Conservation (phyloP, 768 basidiomycete genomes). For the Inosperma sp. region DNA sequence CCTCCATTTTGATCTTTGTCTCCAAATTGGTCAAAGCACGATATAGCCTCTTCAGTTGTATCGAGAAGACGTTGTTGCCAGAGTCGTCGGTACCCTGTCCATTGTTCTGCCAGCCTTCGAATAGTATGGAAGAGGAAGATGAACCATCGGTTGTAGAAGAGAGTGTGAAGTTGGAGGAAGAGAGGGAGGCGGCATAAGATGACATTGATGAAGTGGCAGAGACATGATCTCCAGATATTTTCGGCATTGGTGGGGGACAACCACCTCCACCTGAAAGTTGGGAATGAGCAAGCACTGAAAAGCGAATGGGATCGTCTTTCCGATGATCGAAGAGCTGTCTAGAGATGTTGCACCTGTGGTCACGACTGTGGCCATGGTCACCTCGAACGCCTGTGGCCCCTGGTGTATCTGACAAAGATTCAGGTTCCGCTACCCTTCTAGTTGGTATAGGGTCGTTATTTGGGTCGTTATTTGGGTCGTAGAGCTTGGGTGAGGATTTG, state of each 20-base stretch:
- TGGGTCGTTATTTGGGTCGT: constrained; percentile 70
- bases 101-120: constrained; percentile 38
- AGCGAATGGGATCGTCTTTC: constrained; percentile 86
- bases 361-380: constrained; percentile 20
- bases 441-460: constrained; percentile 61
- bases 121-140: constrained; percentile 65
- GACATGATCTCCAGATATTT: constrained; percentile 62
- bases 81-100: constrained; percentile 38
- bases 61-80: constrained; percentile 61
- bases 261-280: background rate
- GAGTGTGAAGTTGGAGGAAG: constrained; percentile 65
- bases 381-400: constrained; percentile 45
- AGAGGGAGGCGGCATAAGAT: constrained; percentile 61
- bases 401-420: constrained; percentile 54
- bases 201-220: constrained; percentile 71
- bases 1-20: constrained; percentile 60
- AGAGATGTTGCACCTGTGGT: constrained; percentile 33
- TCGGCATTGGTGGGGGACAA: constrained; percentile 27
- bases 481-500: constrained; percentile 47
- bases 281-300: constrained; percentile 60
- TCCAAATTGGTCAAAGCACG: constrained; percentile 78
- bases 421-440: constrained; percentile 59
- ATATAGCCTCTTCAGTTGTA: constrained; percentile 77
- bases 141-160: constrained; percentile 75
- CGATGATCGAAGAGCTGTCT: constrained; percentile 85